Conservation (phyloP, 2,329 filamentous ascomycete genomes). For the Tolypocladium inflatum region DNA sequence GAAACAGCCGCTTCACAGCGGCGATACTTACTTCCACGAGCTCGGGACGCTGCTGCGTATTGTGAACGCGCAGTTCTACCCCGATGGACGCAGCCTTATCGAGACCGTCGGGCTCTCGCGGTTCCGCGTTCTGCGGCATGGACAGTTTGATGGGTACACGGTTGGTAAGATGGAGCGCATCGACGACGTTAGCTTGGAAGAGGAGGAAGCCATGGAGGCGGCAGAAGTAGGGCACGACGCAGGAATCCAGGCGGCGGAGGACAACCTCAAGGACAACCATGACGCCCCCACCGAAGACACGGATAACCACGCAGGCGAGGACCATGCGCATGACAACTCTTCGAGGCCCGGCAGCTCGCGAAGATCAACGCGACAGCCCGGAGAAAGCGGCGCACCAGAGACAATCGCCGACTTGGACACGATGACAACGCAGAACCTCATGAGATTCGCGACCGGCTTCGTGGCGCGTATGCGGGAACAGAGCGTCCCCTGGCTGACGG, state of each 20-base stretch:
- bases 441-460: slow-evolving; percentile 57
- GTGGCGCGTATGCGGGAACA: slow-evolving; percentile 57
- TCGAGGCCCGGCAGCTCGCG: background rate
- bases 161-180: slow-evolving; percentile 68
- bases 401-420: slow-evolving; percentile 10
- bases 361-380: background rate
- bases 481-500: slow-evolving; percentile 66
- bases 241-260: background rate
- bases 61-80: slow-evolving; percentile 60
- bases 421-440: slow-evolving; percentile 62
- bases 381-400: background rate
- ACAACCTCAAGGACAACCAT: background rate
- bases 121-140: slow-evolving; percentile 61
- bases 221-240: slow-evolving; percentile 36
- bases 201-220: slow-evolving; percentile 70
- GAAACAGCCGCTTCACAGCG: slow-evolving; percentile 36
- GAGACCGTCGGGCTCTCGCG: slow-evolving; percentile 69
- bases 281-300: background rate
- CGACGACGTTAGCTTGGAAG: slow-evolving; percentile 71
- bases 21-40: slow-evolving; percentile 47
- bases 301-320: background rate
- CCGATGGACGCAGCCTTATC: slow-evolving; percentile 73
- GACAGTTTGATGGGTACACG: slow-evolving; percentile 64
- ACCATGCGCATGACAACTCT: too few species aligned
- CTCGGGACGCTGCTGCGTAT: slow-evolving; percentile 75